phyloP scores from a whole-genome alignment of 495 filamentous ascomycete species.

The Chaetomium tenue region DNA sequence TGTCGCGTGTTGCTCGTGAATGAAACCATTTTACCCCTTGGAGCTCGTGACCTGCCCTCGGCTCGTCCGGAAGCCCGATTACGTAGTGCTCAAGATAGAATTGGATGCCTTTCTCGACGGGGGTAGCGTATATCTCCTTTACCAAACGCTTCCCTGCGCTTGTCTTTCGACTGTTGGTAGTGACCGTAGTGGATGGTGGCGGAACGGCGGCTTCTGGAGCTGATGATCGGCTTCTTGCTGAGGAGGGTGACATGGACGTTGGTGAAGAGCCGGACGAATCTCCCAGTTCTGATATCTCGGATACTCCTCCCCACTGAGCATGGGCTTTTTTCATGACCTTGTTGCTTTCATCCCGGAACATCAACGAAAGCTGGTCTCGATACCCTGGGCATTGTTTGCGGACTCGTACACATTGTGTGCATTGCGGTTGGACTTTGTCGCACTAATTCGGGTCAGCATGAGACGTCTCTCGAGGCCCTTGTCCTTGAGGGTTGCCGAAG shows the following conservation, averaged over 20 bases:
- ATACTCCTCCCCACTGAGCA: conserved; percentile 50
- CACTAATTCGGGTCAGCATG: conserved; percentile 48
- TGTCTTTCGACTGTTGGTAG: neutral
- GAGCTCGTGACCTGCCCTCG: conserved; percentile 37
- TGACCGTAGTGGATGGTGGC: neutral
- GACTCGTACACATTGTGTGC: conserved; percentile 61
- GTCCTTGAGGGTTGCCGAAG: neutral
- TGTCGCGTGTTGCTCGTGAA: conserved; percentile 34
- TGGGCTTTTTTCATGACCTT: conserved; percentile 64
- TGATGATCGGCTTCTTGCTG: conserved; percentile 15
- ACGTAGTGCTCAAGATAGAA: conserved; percentile 51
- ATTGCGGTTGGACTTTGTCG: conserved; percentile 62
- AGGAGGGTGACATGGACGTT: conserved; percentile 21
- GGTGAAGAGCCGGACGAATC: conserved; percentile 36
- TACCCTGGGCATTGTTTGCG: conserved; percentile 65
- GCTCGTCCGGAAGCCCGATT: conserved; percentile 49
- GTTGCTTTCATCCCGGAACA: conserved; percentile 72
- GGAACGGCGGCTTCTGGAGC: conserved; percentile 15
- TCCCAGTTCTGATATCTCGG: conserved; percentile 20
- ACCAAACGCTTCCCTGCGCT: conserved; percentile 11
- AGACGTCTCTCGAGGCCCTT: neutral
- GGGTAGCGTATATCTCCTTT: conserved; percentile 29
- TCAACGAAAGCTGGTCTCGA: conserved; percentile 62
- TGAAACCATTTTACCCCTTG: conserved; percentile 30
- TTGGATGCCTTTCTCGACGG: conserved; percentile 45